These are phyloP conservation scores for Lavandula angustifolia DNA, from an alignment of 257 asterid genomes.

Conservation along the genomic window DNA sequence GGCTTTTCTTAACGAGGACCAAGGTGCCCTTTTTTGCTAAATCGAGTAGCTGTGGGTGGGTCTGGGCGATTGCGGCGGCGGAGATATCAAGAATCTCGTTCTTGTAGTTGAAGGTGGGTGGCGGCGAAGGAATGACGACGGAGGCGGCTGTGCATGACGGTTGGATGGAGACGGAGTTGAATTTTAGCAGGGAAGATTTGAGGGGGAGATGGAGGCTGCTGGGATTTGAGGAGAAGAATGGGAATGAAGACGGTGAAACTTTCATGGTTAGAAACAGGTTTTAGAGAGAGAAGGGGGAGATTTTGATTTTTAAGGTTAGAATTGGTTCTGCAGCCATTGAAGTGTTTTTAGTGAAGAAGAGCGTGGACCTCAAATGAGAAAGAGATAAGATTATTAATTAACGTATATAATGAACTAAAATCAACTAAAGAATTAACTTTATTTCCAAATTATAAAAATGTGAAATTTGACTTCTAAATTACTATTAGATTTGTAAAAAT, in stretches of 20 bases:
- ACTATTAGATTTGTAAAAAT: no score
- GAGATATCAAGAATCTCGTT: constrained; percentile 52
- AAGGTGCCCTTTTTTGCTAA: constrained; percentile 68
- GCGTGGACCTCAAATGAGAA: no score
- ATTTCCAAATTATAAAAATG: no score
- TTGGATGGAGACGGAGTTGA: neutral
- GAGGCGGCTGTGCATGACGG: constrained; percentile 37
- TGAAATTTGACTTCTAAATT: no score
- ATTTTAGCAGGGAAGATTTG: no score
- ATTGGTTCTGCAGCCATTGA: no score
- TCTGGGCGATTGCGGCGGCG: constrained; percentile 52
- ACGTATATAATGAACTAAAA: no score
- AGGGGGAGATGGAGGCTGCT: constrained; percentile 9
- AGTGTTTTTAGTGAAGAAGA: no score
- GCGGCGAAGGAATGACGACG: constrained; percentile 61
- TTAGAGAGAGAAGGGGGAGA: neutral
- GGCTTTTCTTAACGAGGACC: constrained; percentile 58
- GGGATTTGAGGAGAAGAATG: constrained; percentile 25
- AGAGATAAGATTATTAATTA: no score
- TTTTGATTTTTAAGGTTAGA: no score
- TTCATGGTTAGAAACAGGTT: constrained; percentile 34
- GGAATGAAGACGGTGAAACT: constrained; percentile 38
- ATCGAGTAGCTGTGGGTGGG: constrained; percentile 69
- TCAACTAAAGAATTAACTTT: no score
- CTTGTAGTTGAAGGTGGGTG: constrained; percentile 65